phyloP scores from a whole-genome alignment of 164 flowering plant genomes.

The Umbilicus rupestris region DNA sequence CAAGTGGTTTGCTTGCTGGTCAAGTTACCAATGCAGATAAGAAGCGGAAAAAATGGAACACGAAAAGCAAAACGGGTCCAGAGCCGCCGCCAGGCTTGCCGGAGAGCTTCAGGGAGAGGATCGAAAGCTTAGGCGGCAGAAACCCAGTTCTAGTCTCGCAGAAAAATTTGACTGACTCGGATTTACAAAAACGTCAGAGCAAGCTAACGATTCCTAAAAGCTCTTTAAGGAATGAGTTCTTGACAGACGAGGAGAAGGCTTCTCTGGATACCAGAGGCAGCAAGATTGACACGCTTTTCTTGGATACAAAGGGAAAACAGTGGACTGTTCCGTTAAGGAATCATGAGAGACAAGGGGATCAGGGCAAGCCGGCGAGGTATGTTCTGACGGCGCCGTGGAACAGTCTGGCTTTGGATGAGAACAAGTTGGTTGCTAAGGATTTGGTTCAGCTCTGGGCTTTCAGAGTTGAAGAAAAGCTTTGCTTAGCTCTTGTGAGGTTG shows the following conservation, averaged over 20 bases:
- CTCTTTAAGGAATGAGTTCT: neutral
- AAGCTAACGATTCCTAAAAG: neutral
- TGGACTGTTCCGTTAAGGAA: neutral
- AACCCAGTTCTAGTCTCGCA: neutral
- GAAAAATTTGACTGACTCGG: neutral
- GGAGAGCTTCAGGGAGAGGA: neutral
- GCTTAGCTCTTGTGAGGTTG: neutral
- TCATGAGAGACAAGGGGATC: neutral
- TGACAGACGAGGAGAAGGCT: neutral
- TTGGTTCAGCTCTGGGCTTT: slow-evolving; percentile 4
- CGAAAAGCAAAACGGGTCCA: neutral
- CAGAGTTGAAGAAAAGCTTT: neutral
- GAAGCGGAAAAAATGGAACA: neutral
- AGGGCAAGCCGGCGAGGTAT: neutral
- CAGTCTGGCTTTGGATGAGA: neutral
- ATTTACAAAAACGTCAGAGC: neutral
- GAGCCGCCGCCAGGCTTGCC: neutral
- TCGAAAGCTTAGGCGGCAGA: neutral
- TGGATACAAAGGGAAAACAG: neutral
- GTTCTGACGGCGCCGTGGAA: neutral
- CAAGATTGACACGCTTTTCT: no score
- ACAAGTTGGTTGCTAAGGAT: neutral
- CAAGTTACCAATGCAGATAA: neutral
- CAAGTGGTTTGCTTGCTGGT: neutral
- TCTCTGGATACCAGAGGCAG: neutral